Base-by-base conservation (phyloP, 78 protist genomes). In the Guillardia theta region DNA sequence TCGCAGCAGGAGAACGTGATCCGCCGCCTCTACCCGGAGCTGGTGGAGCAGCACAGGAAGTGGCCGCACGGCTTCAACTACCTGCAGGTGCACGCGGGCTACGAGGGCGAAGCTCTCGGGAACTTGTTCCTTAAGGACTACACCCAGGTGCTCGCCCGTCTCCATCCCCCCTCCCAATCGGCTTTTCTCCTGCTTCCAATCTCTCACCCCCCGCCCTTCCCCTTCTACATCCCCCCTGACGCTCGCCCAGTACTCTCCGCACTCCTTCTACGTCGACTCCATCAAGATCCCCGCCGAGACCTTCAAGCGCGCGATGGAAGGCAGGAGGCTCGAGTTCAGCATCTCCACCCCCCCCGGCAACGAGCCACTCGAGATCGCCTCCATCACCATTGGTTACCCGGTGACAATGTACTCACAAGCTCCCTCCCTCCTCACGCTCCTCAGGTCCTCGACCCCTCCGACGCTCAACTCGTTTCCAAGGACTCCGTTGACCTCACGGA, bases 31-130 rank as follows among this genome's bases (percentile, higher is more conserved):
- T 70, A 70, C 83, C 83, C 83, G 1, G 83, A 70, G 45, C n/a
- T 70, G 83, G 41, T 70, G 45, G 45, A 33, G 12, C 36, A 12
- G 83, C 83, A 70, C 41, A 36, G 83, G 45, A 24, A 70, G 5
- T 70, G 83, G 83, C 83, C 83, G 6, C 83, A 70, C 41, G 83
- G 83, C 36, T 70, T 33, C 83, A 70, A 43, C 83, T 70, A 70
- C 83, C 33, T 70, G 33, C 83, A 70, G 41, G 21, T 70, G 36
- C 83, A 43, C 0, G 83, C 45, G 21, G 83, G 83, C 4, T 43
- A 70, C 36, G 83, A 70, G 15, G 83, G 83, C 83, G 83, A 70
- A 24, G 36, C 15, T 36, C 33, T 70, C 21, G 83, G 36, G n/a
- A 70, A 70, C 6, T 43, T 70, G n/a, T 70, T 70, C 41, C 83